These are phyloP conservation scores for Boeremia exigua DNA, from an alignment of 2,329 filamentous ascomycete genomes.

Conservation along the genomic window DNA sequence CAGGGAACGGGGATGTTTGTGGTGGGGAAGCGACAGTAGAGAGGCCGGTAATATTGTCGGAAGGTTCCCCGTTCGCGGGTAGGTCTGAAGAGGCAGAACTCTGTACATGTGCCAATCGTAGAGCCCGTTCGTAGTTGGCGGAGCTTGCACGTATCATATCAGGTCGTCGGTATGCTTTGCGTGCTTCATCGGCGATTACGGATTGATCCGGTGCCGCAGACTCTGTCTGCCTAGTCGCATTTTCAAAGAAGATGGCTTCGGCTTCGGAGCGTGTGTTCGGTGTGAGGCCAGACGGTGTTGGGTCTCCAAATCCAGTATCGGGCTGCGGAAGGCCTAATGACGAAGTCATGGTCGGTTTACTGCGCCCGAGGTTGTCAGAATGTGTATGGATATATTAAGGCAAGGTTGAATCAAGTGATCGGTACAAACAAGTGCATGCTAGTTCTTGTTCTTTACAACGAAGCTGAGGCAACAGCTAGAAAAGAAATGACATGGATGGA, in stretches of 20 bases:
- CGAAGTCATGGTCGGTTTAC: conserved; percentile 23
- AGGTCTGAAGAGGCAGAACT: conserved; percentile 34
- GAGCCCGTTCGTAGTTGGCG: conserved; percentile 41
- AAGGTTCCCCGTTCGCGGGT: conserved; percentile 20
- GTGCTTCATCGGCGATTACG: conserved; percentile 29
- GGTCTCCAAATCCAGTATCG: conserved; percentile 26
- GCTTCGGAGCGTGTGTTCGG: conserved; percentile 45
- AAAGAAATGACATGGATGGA: too few species aligned
- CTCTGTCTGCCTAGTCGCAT: conserved; percentile 42
- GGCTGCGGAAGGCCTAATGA: conserved; percentile 28
- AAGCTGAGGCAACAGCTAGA: too few species aligned
- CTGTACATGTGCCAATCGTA: conserved; percentile 29
- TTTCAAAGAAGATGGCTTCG: conserved; percentile 42
- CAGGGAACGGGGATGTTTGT: conserved; percentile 31
- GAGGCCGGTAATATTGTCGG: conserved; percentile 16
- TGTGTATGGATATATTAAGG: neutral
- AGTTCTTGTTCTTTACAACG: too few species aligned
- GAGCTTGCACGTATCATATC: conserved; percentile 33
- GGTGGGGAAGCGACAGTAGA: conserved; percentile 24
- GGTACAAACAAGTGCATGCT: too few species aligned
- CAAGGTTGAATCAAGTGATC: neutral
- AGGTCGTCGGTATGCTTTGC: conserved; percentile 37
- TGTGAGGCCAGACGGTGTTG: conserved; percentile 44
- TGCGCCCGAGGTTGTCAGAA: neutral
- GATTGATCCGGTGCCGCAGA: conserved; percentile 42